Conservation (phyloP, 176 grass and related monocot genomes). For the Olyra latifolia region DNA sequence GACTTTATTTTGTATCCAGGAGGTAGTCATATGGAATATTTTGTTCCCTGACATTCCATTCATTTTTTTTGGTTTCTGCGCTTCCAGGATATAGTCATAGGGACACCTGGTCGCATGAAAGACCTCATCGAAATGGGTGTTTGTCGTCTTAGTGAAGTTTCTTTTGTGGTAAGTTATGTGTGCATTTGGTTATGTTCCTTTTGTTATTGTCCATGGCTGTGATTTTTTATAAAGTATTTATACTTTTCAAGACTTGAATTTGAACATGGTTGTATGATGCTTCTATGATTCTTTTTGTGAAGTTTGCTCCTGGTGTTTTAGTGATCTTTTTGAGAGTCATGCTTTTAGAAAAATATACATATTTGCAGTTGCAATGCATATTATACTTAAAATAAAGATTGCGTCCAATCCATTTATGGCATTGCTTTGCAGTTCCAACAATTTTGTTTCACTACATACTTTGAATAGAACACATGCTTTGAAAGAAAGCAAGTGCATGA, state of each 20-base stretch:
- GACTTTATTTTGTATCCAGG: neutral
- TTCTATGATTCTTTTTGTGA: constrained; percentile 1
- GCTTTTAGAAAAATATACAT: neutral
- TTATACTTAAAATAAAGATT: neutral
- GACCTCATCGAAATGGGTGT: constrained; percentile 93
- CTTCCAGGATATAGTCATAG: constrained; percentile 95
- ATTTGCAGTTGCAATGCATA: neutral
- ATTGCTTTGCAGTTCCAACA: neutral
- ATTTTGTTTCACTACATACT: neutral
- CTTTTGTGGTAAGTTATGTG: constrained; percentile 73
- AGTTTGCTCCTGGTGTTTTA: constrained; percentile 3
- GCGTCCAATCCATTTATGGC: neutral
- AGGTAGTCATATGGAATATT: neutral
- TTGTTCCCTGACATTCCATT: neutral
- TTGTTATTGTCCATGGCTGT: constrained; percentile 13
- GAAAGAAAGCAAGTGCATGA: constrained; percentile 3
- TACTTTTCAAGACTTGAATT: neutral
- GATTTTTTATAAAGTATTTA: neutral
- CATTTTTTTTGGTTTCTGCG: constrained; percentile 14
- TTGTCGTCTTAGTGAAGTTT: constrained; percentile 76
- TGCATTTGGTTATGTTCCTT: neutral
- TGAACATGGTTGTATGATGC: neutral
- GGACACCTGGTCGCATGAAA: constrained; percentile 95
- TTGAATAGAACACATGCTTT: neutral
- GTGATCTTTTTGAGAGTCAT: constrained; percentile 4